These are phyloP conservation scores for Ceratobasidium sp. DNA, from an alignment of 1,284 basidiomycete species.

Conservation along the genomic window DNA sequence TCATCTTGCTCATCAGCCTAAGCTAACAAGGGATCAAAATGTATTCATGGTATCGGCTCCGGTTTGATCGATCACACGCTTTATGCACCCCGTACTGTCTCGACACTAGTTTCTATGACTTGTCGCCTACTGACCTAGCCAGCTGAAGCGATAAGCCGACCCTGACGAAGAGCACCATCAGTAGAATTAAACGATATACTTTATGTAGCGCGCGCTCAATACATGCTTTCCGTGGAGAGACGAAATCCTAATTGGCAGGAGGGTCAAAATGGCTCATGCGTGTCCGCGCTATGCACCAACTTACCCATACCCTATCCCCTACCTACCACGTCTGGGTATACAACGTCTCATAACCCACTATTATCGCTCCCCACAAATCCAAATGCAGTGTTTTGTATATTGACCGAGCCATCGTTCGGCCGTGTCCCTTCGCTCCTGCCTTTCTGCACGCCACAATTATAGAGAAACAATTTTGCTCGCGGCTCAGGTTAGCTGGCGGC, in stretches of 20 bases:
- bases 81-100: no score
- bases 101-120: background rate
- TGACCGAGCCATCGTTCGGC: conserved; percentile 3
- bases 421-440: conserved; percentile 14
- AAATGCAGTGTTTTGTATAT: conserved; percentile 24
- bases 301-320: background rate
- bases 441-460: background rate
- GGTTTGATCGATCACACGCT: conserved; percentile 3
- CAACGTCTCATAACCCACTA: conserved; percentile 5
- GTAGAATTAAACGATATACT: background rate
- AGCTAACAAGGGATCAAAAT: background rate
- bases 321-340: conserved; percentile 21
- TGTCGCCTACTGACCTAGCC: no score
- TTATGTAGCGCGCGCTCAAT: conserved; percentile 1
- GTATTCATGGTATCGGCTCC: conserved; percentile 2
- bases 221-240: background rate
- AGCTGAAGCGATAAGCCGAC: background rate
- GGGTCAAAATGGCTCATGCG: background rate
- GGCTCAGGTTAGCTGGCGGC: background rate
- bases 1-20: no score
- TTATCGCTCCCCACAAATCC: background rate
- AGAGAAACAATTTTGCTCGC: conserved; percentile 6
- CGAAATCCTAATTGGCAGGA: background rate
- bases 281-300: no score
- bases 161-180: background rate